Percentiles rank a stretch among this genome's conserved stretches.
Evolutionary conservation across 768 basidiomycete species (phyloP).

Genomic region (Mycena leptocephala): DNA sequence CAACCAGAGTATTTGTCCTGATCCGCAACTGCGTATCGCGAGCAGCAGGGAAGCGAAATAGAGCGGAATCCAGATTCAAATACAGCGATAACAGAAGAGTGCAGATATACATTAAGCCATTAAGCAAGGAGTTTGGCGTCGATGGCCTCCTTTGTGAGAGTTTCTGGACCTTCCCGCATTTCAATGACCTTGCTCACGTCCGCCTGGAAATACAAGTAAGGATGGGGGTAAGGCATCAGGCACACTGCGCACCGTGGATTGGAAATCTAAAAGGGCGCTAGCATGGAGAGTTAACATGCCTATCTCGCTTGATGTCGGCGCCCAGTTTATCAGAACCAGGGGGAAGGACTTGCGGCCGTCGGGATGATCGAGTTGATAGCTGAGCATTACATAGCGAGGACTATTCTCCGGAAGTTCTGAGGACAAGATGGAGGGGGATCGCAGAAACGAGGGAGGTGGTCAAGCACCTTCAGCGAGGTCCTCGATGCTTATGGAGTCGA

Average conservation of each 20-base stretch:
- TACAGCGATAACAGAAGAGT: background rate
- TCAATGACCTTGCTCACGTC: constrained; percentile 88
- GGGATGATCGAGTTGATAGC: constrained; percentile 83
- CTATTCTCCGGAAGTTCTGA: constrained; percentile 91
- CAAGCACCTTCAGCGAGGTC: constrained; percentile 88
- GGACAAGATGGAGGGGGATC: background rate
- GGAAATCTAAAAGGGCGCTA: constrained; percentile 86
- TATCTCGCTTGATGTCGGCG: constrained; percentile 83
- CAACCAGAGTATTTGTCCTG: background rate
- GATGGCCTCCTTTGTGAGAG: constrained; percentile 81
- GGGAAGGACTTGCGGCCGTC: constrained; percentile 92
- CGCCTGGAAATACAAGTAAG: constrained; percentile 60
- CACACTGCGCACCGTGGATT: constrained; percentile 72
- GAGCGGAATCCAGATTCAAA: background rate
- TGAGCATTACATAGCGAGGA: constrained; percentile 89
- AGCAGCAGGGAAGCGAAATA: background rate
- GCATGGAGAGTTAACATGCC: constrained; percentile 87
- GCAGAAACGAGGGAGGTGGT: constrained; percentile 2
- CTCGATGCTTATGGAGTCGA: constrained; percentile 82
- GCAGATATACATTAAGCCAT: background rate
- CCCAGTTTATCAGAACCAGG: constrained; percentile 92
- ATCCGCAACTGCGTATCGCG: background rate
- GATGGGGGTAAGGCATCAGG: background rate
- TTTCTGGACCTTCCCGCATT: constrained; percentile 86
- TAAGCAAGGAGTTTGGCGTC: constrained; percentile 69